Base-by-base conservation (phyloP, 495 filamentous ascomycete genomes). In the Endocarpon pusillum region DNA sequence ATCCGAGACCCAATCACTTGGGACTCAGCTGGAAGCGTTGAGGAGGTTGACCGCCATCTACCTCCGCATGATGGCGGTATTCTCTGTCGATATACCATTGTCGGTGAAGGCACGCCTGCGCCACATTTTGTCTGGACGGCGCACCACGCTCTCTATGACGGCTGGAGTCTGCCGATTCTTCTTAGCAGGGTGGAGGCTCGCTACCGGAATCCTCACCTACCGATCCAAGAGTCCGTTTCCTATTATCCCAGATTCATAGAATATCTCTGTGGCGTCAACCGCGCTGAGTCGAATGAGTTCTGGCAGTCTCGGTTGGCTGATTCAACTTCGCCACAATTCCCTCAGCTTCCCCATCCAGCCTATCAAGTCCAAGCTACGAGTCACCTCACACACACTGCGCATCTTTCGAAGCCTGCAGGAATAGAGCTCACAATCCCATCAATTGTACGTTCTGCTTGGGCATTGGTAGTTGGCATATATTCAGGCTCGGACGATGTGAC, bases 101-200 rank as follows among this genome's bases (percentile, higher is more conserved):
- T 74, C 3, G 25, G 30, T 4, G 29, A 33, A 3, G 32, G 17
- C 12, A 3, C 16, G 5, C 8, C 11, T 11, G 36, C 51, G 19
- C 36, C 53, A 1, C 55, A 68, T 39, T 70, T 81, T 27, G 62
- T 75, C 0, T 66, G 73, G 54, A 71, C 67, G 1, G 62, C 74
- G 26, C 76, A 82, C 34, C 78, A 84, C 38, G 69, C 72, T 1
- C 47, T 83, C 0, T 82, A 80, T 34, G 78, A 83, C 47, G 77
- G 74, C 6, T 78, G 74, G 70, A 73, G 62, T 11, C 59, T 77
- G 48, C 60, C 62, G n/a, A n/a, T n/a, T n/a, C n/a, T n/a, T n/a
- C n/a, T n/a, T n/a, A n/a, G n/a, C n/a, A n/a, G n/a, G n/a, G 53
- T 71, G 14, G 49, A 59, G 37, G 37, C 32, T 34, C 30, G 30